Evolutionary conservation across 257 asterid species (phyloP).

Genomic region (Solanum rostratum): DNA sequence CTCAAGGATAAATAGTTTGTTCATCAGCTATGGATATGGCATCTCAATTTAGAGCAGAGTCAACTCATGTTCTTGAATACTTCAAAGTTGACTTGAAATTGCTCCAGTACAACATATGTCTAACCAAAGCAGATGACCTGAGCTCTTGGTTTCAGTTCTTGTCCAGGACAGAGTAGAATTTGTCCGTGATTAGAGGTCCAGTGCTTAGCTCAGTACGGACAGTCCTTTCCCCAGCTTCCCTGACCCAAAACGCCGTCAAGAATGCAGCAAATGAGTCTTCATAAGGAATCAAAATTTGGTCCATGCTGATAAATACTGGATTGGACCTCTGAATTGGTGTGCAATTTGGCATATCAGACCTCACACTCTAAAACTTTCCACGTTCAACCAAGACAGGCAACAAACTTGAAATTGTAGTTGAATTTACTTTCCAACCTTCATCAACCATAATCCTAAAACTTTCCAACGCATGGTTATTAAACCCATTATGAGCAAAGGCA

Average conservation of each 20-base stretch:
- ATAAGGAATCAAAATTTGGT: neutral
- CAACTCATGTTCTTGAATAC: neutral
- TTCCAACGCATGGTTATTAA: constrained; percentile 24
- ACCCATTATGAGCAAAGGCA: constrained; percentile 30
- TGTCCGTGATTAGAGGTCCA: too few species aligned
- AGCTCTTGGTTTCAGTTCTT: neutral
- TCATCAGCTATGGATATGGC: neutral
- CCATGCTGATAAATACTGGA: too few species aligned
- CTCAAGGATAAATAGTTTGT: neutral
- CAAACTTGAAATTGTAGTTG: constrained; percentile 47
- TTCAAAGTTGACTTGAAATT: neutral
- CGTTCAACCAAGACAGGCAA: constrained; percentile 44
- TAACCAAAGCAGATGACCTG: neutral
- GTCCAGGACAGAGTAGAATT: too few species aligned
- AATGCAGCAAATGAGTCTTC: neutral
- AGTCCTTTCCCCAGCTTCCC: neutral
- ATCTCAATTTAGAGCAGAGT: too few species aligned
- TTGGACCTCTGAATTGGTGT: too few species aligned
- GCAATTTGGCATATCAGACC: neutral
- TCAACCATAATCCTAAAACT: constrained; percentile 43
- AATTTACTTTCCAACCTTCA: constrained; percentile 18
- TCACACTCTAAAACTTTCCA: neutral
- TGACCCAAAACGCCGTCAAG: neutral
- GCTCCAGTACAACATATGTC: neutral
- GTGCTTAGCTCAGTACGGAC: neutral